Evolutionary conservation across 495 filamentous ascomycete species (phyloP), one percentile per base, ranked within the genome.

Genomic region (Aspergillus homomorphus): DNA sequence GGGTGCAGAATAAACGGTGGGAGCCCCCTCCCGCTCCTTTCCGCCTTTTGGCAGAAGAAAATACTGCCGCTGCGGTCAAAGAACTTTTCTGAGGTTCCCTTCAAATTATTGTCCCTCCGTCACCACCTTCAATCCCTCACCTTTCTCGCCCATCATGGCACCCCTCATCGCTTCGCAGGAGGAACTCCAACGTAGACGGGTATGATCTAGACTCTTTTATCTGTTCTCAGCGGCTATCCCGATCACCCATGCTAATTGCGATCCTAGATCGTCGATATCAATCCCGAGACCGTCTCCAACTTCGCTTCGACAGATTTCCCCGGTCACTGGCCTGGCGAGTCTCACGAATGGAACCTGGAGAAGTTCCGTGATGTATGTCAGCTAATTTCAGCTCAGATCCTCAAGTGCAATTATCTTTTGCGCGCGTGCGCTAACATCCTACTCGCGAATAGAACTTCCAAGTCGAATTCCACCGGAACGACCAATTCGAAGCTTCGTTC

Each of bases 251-350:
- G 45, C 67, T 70, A 62, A 67, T 41, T 22, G n/a, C 63, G n/a
- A 45, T 48, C 41, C 56, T 62, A 96, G 90, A 87, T 89, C 57
- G 86, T 99, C 67, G 84, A 86, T 62, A 85, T 98, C 77, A 89
- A 92, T 72, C 75, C 83, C 48, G 92, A 98, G 71, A 96, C 88
- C 22, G 87, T 98, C 63, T 90, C 88, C 60, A 86, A 98, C 73
- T 87, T 92, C 67, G 79, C 89, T 65, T 89, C 89, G 24, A 95
- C 85, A 60, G 92, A 97, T 68, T 96, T 91, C 73, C 95, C 95
- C 2, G 86, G 87, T 45, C 89, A 96, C 73, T 96, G 85, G 74
- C 89, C 91, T 2, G 90, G 89, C 62, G 94, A 99, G 75, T 88
- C 95, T 73, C 86, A 96, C 69, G 76, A 82, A 42, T 99, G 93